Conservation (phyloP, 1,139 yeast species). For the Blastobotrys serpentis region DNA sequence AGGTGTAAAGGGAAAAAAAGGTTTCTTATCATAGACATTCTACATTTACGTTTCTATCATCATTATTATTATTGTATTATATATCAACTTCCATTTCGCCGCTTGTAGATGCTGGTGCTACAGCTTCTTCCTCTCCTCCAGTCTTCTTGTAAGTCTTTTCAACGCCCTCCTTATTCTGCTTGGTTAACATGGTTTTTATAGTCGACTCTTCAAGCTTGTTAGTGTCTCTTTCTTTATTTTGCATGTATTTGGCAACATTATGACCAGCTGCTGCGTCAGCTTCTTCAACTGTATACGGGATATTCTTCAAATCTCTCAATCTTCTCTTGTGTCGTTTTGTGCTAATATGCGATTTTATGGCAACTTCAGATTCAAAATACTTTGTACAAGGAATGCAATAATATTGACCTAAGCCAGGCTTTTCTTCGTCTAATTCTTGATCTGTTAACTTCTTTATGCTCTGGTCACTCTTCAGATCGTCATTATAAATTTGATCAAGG, state of each 20-base stretch:
- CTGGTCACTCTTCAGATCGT: constrained; percentile 66
- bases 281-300: constrained; percentile 85
- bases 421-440: constrained; percentile 84
- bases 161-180: neutral
- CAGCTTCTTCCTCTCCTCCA: constrained; percentile 21
- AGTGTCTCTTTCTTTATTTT: constrained; percentile 22
- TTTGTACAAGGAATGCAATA: constrained; percentile 94
- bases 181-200: neutral
- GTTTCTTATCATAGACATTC: too few relatives aligned
- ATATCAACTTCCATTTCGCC: constrained; percentile 15
- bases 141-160: constrained; percentile 12
- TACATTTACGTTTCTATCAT: too few relatives aligned
- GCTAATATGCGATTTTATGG: constrained; percentile 69
- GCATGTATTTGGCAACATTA: constrained; percentile 66
- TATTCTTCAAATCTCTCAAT: constrained; percentile 66
- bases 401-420: constrained; percentile 92
- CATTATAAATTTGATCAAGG: constrained; percentile 69
- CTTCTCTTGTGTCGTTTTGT: constrained; percentile 84
- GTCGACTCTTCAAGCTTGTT: neutral
- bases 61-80: neutral
- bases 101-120: too few relatives aligned
- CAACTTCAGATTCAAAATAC: constrained; percentile 76
- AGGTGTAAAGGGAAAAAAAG: too few relatives aligned
- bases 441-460: constrained; percentile 63
- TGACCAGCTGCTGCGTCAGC: constrained; percentile 89